Base-by-base conservation (phyloP, 2,329 filamentous ascomycete genomes). In the Botrytis paeoniae region DNA sequence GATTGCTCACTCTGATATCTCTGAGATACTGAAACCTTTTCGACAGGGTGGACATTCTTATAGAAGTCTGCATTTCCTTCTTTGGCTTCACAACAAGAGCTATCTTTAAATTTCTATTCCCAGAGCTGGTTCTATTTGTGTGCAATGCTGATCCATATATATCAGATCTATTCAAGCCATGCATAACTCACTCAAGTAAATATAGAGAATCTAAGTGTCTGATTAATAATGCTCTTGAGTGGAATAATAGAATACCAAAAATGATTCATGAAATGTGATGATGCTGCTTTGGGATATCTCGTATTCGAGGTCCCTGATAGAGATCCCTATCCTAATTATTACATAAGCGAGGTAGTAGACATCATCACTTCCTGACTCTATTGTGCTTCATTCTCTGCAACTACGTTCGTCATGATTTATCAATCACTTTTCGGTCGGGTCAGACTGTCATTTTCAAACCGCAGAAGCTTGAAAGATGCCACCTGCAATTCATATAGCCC, bases 401-500 rank as follows among this genome's bases (percentile, higher is more conserved):
- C 75, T 63, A 77, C 75, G 74, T 75, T 74, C 73, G 79, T 76
- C 72, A 80, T 79, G 78, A 75, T 62, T 73, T 71, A 77, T 78
- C 73, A 75, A 73, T 74, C 75, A 57, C 64, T 72, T 70, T 66
- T 72, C 75, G 78, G 79, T 79, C 78, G 70, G 41, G 16, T 75
- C 65, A 72, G 78, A 78, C 79, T 80, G 74, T 74, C 75, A 62
- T 51, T 32, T 41, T 73, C 61, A 48, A 75, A 64, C 75, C 76
- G 73, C 64, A 77, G 76, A 73, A 75, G 76, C 72, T 79, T 76
- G 65, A 70, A 75, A 75, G 78, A 79, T 78, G 78, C 74, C 54
- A 74, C 76, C 75, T 78, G 75, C 75, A 74, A 74, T 72, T 75
- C 72, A 16, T 78, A 80, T 80, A 80, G 76, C 79, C 79, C 79